These are phyloP conservation scores for Mucor mucedo DNA, from an alignment of 371 early-diverging fungal species.

Conservation along the genomic window DNA sequence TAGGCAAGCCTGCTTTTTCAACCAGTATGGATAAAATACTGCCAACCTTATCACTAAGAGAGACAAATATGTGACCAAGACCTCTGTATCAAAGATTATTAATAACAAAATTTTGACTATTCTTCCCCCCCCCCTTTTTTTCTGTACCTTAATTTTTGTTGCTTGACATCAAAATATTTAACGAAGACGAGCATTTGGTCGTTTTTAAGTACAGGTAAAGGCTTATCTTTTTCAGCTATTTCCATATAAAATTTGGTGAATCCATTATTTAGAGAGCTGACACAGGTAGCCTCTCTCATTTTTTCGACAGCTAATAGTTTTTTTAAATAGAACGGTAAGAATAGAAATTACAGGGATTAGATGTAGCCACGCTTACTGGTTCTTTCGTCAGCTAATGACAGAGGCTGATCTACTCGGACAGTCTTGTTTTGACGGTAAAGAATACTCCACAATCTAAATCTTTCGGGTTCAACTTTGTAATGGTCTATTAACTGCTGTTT, in stretches of 20 bases:
- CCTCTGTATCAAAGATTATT: constrained; percentile 41
- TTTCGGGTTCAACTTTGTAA: constrained; percentile 53
- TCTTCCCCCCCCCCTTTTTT: background rate
- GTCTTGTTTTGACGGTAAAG: constrained; percentile 86
- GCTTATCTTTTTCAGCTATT: constrained; percentile 33
- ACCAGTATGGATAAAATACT: constrained; percentile 62
- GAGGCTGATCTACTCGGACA: constrained; percentile 75
- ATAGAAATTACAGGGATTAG: too few relatives aligned
- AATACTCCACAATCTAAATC: constrained; percentile 86
- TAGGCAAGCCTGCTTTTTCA: constrained; percentile 24
- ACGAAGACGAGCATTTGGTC: constrained; percentile 69
- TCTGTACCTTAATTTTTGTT: constrained; percentile 63
- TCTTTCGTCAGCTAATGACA: constrained; percentile 48
- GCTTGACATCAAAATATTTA: constrained; percentile 83
- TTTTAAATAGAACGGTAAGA: constrained; percentile 7
- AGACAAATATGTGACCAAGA: constrained; percentile 68
- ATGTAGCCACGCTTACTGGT: constrained; percentile 40
- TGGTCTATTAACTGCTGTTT: constrained; percentile 58
- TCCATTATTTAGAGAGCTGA: constrained; percentile 19
- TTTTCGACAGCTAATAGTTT: constrained; percentile 37
- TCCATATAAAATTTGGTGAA: constrained; percentile 49
- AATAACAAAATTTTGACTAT: background rate
- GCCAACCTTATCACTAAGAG: constrained; percentile 60
- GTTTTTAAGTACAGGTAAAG: constrained; percentile 36
- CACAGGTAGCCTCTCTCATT: constrained; percentile 32